phyloP scores from a whole-genome alignment of 2,329 filamentous ascomycete species.

The Hymenoscyphus repandus region DNA sequence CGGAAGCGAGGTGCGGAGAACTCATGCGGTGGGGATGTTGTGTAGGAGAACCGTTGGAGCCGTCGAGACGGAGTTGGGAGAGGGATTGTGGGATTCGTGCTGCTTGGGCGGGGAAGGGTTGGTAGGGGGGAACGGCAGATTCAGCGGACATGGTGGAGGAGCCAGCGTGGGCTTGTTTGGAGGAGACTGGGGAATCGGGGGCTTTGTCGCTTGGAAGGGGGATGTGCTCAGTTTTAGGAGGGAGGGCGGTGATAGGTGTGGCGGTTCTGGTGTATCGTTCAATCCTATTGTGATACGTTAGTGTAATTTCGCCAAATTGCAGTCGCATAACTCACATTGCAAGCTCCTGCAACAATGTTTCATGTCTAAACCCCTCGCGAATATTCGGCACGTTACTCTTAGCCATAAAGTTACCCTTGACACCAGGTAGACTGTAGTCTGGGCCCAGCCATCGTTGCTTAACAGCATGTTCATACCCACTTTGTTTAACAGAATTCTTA shows the following conservation, averaged over 20 bases:
- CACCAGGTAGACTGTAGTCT: slow-evolving; percentile 72
- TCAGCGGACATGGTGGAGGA: slow-evolving; percentile 18
- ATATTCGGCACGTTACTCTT: slow-evolving; percentile 97
- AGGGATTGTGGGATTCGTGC: slow-evolving; percentile 26
- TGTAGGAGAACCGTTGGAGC: slow-evolving; percentile 11
- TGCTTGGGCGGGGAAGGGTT: slow-evolving; percentile 30
- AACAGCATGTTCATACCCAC: slow-evolving; percentile 82
- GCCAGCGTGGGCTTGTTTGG: slow-evolving; percentile 31
- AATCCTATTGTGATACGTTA: slow-evolving; percentile 27
- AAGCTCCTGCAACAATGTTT: slow-evolving; percentile 78
- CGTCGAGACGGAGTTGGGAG: slow-evolving; percentile 22
- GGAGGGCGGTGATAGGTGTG: slow-evolving; percentile 22
- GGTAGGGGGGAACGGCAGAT: slow-evolving; percentile 22
- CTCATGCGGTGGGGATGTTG: not conserved
- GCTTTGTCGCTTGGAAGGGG: slow-evolving; percentile 15
- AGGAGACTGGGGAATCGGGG: slow-evolving; percentile 30
- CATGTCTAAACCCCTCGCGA: slow-evolving; percentile 80
- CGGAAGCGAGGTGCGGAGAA: slow-evolving; percentile 17
- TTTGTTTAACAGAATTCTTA: slow-evolving; percentile 92
- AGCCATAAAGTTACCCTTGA: slow-evolving; percentile 82
- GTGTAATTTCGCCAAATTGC: too few relatives aligned
- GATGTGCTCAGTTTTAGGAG: slow-evolving; percentile 23
- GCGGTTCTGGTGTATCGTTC: slow-evolving; percentile 29
- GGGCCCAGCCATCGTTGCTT: slow-evolving; percentile 89
- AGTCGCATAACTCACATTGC: slow-evolving; percentile 58